phyloP scores from a whole-genome alignment of 768 basidiomycete species.

The Pholiota molesta region DNA sequence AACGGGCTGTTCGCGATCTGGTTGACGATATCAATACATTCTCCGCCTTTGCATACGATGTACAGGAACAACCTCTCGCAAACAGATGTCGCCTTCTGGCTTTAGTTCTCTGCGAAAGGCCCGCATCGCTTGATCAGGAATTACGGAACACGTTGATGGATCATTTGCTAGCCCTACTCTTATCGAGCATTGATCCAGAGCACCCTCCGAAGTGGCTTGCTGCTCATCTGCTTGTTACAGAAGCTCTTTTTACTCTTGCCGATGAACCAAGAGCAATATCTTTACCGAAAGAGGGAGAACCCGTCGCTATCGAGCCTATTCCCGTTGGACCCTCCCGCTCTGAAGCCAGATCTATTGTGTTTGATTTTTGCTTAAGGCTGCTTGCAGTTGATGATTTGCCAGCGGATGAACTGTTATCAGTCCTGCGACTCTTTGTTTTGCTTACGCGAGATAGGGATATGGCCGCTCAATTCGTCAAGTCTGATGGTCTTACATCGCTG shows the following conservation, averaged over 20 bases:
- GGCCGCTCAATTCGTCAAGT: slow-evolving; percentile 69
- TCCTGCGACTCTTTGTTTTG: slow-evolving; percentile 80
- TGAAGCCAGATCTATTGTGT: slow-evolving; percentile 67
- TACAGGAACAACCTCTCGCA: slow-evolving; percentile 75
- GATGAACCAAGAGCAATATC: slow-evolving; percentile 70
- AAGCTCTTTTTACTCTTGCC: slow-evolving; percentile 76
- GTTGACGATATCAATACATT: slow-evolving; percentile 77
- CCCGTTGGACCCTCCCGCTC: slow-evolving; percentile 61
- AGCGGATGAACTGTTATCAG: slow-evolving; percentile 81
- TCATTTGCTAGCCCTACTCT: slow-evolving; percentile 64
- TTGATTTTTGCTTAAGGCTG: slow-evolving; percentile 78
- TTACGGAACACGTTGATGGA: slow-evolving; percentile 66
- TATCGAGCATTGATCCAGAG: slow-evolving; percentile 58
- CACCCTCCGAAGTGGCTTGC: slow-evolving; percentile 88
- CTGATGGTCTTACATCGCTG: slow-evolving; percentile 62
- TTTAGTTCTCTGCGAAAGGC: slow-evolving; percentile 76
- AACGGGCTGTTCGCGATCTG: slow-evolving; percentile 69
- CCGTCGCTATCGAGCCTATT: slow-evolving; percentile 52
- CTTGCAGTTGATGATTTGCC: slow-evolving; percentile 65
- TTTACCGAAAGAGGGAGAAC: slow-evolving; percentile 73
- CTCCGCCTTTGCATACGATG: slow-evolving; percentile 65
- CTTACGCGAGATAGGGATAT: slow-evolving; percentile 74
- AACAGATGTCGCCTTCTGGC: slow-evolving; percentile 87
- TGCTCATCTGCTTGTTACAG: slow-evolving; percentile 81
- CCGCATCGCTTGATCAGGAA: slow-evolving; percentile 56